Conservation (phyloP, 768 basidiomycete genomes). For the Tulasnella sp. region DNA sequence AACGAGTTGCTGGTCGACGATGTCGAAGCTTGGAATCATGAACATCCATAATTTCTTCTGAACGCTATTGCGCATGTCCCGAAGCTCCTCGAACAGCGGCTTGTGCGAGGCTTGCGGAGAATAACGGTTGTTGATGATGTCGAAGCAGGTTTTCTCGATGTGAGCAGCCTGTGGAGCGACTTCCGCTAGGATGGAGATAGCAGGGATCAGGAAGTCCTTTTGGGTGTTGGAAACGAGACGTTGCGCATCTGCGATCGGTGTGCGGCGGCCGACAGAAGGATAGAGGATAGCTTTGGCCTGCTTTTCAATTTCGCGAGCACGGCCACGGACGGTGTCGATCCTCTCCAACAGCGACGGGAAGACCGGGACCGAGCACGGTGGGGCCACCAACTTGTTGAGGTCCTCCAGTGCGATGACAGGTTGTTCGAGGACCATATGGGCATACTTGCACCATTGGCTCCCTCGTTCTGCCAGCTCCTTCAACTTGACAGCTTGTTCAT, state of each 20-base stretch:
- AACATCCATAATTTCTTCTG: conserved; percentile 66
- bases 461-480: conserved; percentile 60
- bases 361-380: conserved; percentile 60
- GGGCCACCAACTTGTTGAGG: conserved; percentile 61
- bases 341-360: conserved; percentile 58
- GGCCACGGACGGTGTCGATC: conserved; percentile 53
- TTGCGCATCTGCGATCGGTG: conserved; percentile 60
- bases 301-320: conserved; percentile 73
- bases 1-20: conserved; percentile 58
- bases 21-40: conserved; percentile 62
- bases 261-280: conserved; percentile 48
- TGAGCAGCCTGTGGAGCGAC: conserved; percentile 3
- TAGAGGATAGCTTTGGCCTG: conserved; percentile 64
- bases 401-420: conserved; percentile 68
- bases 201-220: conserved; percentile 65
- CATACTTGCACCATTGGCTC: conserved; percentile 67
- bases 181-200: conserved; percentile 47
- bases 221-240: conserved; percentile 62
- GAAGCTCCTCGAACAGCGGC: conserved; percentile 64
- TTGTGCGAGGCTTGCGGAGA: conserved; percentile 23
- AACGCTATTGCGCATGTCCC: conserved; percentile 66
- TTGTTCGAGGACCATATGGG: conserved; percentile 55
- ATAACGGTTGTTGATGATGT: conserved; percentile 8
- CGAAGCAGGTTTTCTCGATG: conserved; percentile 9
- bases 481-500: conserved; percentile 57